Evolutionary conservation across 768 basidiomycete genomes (phyloP).

Genomic region (Rhizopogon roseolus): DNA sequence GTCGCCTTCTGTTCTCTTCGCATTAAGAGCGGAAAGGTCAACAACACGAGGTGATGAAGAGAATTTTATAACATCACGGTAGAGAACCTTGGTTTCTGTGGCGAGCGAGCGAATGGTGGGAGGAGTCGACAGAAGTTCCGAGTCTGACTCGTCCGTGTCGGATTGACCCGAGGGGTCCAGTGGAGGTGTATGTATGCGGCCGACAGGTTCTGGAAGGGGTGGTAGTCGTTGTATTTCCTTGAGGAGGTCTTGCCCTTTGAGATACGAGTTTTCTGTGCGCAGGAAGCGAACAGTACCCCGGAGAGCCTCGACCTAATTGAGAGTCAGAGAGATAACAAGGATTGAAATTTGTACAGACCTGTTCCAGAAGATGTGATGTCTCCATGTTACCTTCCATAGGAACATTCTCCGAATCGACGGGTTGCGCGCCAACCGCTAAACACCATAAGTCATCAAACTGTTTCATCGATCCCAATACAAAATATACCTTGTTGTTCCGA

Average conservation of each 20-base stretch:
- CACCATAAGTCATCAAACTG: background rate
- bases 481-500: conserved; percentile 68
- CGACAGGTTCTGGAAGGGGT: conserved; percentile 45
- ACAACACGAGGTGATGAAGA: conserved; percentile 82
- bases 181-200: conserved; percentile 57
- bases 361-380: conserved; percentile 83
- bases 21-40: conserved; percentile 65
- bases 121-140: conserved; percentile 40
- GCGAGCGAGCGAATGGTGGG: conserved; percentile 62
- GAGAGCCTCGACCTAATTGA: conserved; percentile 78
- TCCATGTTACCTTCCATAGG: conserved; percentile 79
- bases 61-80: conserved; percentile 84
- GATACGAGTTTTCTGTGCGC: conserved; percentile 88
- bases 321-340: conserved; percentile 4
- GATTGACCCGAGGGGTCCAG: conserved; percentile 60
- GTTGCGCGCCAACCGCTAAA: conserved; percentile 43
- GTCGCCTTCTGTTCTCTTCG: conserved; percentile 45
- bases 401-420: conserved; percentile 53
- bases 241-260: conserved; percentile 90
- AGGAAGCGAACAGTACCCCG: conserved; percentile 89
- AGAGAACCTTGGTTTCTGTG: conserved; percentile 81
- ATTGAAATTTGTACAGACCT: conserved; percentile 41
- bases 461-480: background rate
- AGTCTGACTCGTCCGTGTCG: conserved; percentile 61
- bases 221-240: conserved; percentile 76